Evolutionary conservation across 768 basidiomycete species (phyloP).

Genomic region (Mycena galopus): DNA sequence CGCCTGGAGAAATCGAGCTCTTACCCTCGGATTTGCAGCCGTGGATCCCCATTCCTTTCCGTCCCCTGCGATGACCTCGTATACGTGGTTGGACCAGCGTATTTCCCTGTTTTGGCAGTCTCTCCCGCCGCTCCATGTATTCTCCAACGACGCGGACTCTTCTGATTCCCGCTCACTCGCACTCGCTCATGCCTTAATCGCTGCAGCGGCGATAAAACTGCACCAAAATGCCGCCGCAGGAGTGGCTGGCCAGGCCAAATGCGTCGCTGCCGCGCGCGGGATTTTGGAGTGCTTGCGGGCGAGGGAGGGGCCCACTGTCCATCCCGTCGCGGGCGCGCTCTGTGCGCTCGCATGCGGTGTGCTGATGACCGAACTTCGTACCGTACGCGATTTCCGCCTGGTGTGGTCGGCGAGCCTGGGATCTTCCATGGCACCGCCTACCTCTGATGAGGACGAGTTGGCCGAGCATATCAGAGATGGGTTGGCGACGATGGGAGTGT

Average conservation of each 20-base stretch:
- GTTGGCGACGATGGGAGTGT: slow-evolving; percentile 16
- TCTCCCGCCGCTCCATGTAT: slow-evolving; percentile 29
- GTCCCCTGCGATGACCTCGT: background rate
- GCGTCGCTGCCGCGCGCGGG: slow-evolving; percentile 25
- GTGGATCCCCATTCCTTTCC: background rate
- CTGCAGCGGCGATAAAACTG: slow-evolving; percentile 32
- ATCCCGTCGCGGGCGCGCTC: slow-evolving; percentile 33
- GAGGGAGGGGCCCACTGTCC: slow-evolving; percentile 2
- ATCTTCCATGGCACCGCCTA: background rate
- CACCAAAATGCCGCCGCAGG: background rate
- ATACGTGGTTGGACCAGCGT: slow-evolving; percentile 14
- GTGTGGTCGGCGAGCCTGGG: background rate
- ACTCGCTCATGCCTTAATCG: slow-evolving; percentile 30
- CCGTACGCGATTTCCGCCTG: background rate
- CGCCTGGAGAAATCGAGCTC: background rate
- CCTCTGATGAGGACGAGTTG: slow-evolving; percentile 3
- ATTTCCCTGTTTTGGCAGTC: slow-evolving; percentile 26
- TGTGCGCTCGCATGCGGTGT: slow-evolving; percentile 5
- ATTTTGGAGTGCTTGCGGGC: slow-evolving; percentile 26
- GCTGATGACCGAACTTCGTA: slow-evolving; percentile 5
- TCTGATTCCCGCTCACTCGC: slow-evolving; percentile 10
- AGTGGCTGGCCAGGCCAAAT: background rate
- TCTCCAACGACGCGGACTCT: slow-evolving; percentile 2
- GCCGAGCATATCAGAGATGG: slow-evolving; percentile 4
- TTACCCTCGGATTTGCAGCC: background rate